These are phyloP conservation scores for Pseudogymnoascus sp. DNA, from an alignment of 2,329 filamentous ascomycete genomes.

Conservation along the genomic window DNA sequence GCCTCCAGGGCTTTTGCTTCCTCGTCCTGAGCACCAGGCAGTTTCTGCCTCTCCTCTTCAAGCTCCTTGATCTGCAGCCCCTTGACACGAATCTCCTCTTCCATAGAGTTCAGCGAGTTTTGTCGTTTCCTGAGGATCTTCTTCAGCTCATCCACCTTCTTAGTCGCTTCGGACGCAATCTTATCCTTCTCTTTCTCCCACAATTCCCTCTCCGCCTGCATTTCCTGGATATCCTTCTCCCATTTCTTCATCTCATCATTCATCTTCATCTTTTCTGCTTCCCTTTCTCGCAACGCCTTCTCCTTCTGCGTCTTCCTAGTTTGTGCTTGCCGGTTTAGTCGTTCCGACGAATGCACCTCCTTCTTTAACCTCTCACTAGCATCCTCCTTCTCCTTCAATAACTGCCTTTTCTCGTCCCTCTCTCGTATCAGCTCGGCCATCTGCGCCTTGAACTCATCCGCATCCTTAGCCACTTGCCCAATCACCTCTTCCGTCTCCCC, in stretches of 20 bases:
- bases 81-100: conserved; percentile 66
- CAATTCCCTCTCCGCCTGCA: conserved; percentile 48
- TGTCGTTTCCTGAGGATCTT: conserved; percentile 54
- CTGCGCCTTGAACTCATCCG: conserved; percentile 60
- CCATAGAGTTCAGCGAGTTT: conserved; percentile 47
- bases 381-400: conserved; percentile 84
- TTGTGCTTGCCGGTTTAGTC: conserved; percentile 73
- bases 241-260: conserved; percentile 64
- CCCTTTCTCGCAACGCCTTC: conserved; percentile 60
- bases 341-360: conserved; percentile 71
- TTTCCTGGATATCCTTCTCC: conserved; percentile 54
- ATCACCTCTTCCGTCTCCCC: conserved; percentile 77
- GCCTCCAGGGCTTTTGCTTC: conserved; percentile 25
- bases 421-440: conserved; percentile 66
- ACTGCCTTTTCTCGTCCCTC: conserved; percentile 68
- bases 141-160: conserved; percentile 45
- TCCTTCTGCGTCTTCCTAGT: conserved; percentile 75
- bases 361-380: conserved; percentile 77
- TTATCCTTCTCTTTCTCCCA: conserved; percentile 48
- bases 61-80: conserved; percentile 65
- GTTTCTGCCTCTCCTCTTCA: conserved; percentile 61
- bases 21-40: conserved; percentile 54
- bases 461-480: conserved; percentile 62
- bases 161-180: conserved; percentile 44
- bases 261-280: conserved; percentile 60